Conservation (phyloP, 106 monocot species). For the Platanthera zijinensis region DNA sequence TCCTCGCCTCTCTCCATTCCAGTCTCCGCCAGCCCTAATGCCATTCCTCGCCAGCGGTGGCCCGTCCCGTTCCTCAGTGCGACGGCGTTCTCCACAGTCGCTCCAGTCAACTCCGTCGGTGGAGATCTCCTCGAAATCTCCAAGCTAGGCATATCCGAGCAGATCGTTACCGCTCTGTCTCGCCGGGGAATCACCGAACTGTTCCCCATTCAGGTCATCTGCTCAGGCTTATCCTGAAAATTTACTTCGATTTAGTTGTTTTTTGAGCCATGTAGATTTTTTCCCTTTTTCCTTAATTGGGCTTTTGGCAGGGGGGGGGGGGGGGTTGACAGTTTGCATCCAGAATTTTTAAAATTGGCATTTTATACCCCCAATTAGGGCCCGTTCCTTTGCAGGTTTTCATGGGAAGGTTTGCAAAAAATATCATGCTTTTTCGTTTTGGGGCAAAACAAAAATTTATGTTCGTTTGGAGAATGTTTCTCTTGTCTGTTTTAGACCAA, state of each 20-base stretch:
- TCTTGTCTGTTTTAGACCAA: too few relatives aligned
- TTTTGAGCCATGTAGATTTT: too few relatives aligned
- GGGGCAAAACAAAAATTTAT: too few relatives aligned
- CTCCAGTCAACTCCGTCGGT: neutral
- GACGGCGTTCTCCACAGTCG: neutral
- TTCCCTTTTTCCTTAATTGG: too few relatives aligned
- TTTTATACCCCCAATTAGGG: too few relatives aligned
- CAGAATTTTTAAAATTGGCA: too few relatives aligned
- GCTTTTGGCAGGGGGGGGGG: too few relatives aligned
- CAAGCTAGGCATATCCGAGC: conserved; percentile 42
- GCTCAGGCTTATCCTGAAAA: neutral
- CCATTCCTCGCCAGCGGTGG: neutral
- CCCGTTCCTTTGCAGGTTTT: too few relatives aligned
- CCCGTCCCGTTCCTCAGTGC: neutral
- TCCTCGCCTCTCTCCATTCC: conserved; percentile 8
- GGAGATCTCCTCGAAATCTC: conserved; percentile 25
- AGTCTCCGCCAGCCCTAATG: neutral
- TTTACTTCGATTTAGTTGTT: neutral
- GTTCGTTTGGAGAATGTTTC: too few relatives aligned
- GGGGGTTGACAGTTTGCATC: too few relatives aligned
- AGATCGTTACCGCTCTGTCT: conserved; percentile 37
- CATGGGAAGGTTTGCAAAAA: too few relatives aligned
- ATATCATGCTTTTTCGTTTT: too few relatives aligned
- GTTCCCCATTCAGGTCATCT: conserved; percentile 40
- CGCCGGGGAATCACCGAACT: conserved; percentile 41